Base-by-base conservation (phyloP, 306 rosid genomes). In the Carpinus viminea region DNA sequence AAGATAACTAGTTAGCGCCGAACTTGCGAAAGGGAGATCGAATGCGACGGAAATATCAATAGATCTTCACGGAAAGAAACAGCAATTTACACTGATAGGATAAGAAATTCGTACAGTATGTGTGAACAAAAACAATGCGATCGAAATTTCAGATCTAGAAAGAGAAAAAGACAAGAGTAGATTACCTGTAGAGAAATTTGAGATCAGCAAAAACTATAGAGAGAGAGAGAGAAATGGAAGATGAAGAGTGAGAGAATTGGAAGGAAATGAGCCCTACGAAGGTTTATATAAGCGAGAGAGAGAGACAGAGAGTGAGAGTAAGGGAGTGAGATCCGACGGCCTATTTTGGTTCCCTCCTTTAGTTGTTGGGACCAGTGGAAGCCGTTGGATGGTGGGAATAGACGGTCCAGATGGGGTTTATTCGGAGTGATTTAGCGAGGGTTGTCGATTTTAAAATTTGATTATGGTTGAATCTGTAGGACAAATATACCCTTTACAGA, bases 291-390 rank as follows among this genome's bases (percentile, higher is more conserved):
- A 3, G 50, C 68, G 36, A 59, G 78, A 26, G 79, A 10, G 78
- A 36, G 68, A 3, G 78, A 26, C 79, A 10, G 78, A 34, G 68
- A 3, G 45, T 3, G 52, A 8, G 55, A 38, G 73, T 0, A 36
- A 0, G 13, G 15, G 71, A 64, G 52, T 64, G 56, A 75, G 21
- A 75, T 86, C 76, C 12, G 41, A 80, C 83, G 64, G 77, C 61
- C 17, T 1, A 3, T 1, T 71, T 26, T 47, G 46, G 72, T 86
- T 90, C 89, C 93, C 90, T 74, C 88, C 83, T 74, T 79, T 79
- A 83, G 76, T 41, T 1, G 16, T 46, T 21, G 12, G 61, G 56
- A 56, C 46, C 24, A 8, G 3, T 50, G 50, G 72, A 21, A n/a
- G 28, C 84, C 92, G 89, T 82, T 56, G 0, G 86, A 89, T 89